Evolutionary conservation across 2,329 filamentous ascomycete genomes (phyloP), one percentile per base, ranked within the genome.

Genomic region (Verticillium tricorpus): DNA sequence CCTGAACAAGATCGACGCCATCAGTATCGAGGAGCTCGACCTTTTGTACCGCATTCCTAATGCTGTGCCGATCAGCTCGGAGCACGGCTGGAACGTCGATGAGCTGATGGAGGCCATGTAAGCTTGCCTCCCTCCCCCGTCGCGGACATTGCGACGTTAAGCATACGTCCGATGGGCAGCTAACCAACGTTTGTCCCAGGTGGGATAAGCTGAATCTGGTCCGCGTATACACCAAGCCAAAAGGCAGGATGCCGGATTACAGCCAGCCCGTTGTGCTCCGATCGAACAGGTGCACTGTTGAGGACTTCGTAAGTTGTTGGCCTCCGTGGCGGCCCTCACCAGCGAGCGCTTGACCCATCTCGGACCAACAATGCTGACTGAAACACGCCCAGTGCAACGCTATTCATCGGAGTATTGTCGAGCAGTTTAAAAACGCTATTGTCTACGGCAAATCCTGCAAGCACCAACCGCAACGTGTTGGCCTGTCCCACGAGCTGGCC

Each of bases 401-500:
- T 68, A 99, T 99, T 74, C 95, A 99, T 79, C 92, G 95, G 75
- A 96, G 88, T 61, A 98, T 99, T 73, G 85, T 95, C 61, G 95
- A 99, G 70, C 89, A 97, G 69, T 99, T 99, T 84, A 96, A 94
- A 78, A 87, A 89, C 64, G 95, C 95, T 60, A 89, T 99, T 73
- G 95, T 99, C 52, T 99, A 98, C 76, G 95, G 95, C 69, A 95
- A 94, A 75, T 97, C 93, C 61, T 94, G 98, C 69, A 98, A 98
- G 84, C 95, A 99, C 80, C 95, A 98, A 79, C 95, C 95, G 67
- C 95, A 99, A 79, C 87, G 93, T 71, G 95, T 98, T 65, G 95
- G 95, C 58, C 84, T 99, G 67, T 81, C 85, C 60, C 95, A 99
- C 75, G 92, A 97, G 81, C 83, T 99, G 71, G 92, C 88, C 62